Evolutionary conservation across 2,329 filamentous ascomycete genomes (phyloP).

Genomic region (Mycosphaerelloides madeirae): DNA sequence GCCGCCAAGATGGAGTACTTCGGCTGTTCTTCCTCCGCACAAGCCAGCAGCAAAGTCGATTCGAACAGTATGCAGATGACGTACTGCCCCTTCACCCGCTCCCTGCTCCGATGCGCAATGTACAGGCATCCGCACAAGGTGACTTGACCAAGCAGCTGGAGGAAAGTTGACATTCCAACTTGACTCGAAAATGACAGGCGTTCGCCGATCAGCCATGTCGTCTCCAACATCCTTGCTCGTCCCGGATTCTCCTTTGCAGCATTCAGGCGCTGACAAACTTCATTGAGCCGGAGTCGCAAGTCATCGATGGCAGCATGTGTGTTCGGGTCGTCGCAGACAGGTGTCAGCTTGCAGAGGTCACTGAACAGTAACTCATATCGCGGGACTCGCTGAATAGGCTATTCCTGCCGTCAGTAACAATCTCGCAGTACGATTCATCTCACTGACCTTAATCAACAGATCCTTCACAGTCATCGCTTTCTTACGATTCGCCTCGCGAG

Average conservation of each 20-base stretch:
- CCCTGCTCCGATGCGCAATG: slow-evolving; percentile 71
- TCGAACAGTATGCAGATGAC: slow-evolving; percentile 82
- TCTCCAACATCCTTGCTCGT: slow-evolving; percentile 66
- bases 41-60: slow-evolving; percentile 72
- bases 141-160: slow-evolving; percentile 71
- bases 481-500: slow-evolving; percentile 56
- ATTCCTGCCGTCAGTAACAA: background rate
- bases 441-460: slow-evolving; percentile 75
- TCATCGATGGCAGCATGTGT: slow-evolving; percentile 76
- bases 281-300: slow-evolving; percentile 65
- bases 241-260: slow-evolving; percentile 71
- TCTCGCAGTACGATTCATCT: too few relatives aligned
- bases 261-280: slow-evolving; percentile 76
- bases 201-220: slow-evolving; percentile 80
- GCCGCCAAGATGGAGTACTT: slow-evolving; percentile 71
- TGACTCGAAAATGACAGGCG: slow-evolving; percentile 69
- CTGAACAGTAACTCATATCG: slow-evolving; percentile 84
- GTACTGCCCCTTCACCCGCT: slow-evolving; percentile 68
- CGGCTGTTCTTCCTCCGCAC: slow-evolving; percentile 57
- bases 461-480: slow-evolving; percentile 81
- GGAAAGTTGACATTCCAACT: slow-evolving; percentile 57
- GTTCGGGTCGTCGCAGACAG: slow-evolving; percentile 76
- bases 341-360: slow-evolving; percentile 77
- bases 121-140: slow-evolving; percentile 78
- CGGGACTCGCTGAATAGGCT: slow-evolving; percentile 90